Conservation (phyloP, 257 asterid species). For the Solanum sitiens region DNA sequence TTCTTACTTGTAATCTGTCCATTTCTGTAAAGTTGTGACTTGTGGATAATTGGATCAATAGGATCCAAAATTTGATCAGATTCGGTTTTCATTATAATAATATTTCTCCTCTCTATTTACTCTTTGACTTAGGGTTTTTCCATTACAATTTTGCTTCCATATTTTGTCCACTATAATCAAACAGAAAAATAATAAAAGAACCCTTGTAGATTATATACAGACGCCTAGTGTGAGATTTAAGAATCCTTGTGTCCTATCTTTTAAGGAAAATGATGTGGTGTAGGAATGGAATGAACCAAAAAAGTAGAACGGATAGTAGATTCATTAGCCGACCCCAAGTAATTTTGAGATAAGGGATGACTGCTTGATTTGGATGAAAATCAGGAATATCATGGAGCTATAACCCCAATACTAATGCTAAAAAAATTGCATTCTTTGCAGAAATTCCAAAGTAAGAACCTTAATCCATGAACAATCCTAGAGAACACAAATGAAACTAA, state of each 20-base stretch:
- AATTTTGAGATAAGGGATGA: background rate
- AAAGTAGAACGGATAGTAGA: background rate
- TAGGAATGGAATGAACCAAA: background rate
- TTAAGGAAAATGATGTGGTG: background rate
- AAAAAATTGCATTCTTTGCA: background rate
- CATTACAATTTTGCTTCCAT: background rate
- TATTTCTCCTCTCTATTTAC: background rate
- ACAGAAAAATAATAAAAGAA: background rate
- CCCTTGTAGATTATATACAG: background rate
- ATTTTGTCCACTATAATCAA: background rate
- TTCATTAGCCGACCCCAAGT: background rate
- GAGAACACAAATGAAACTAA: background rate
- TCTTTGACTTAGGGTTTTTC: background rate
- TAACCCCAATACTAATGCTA: no score
- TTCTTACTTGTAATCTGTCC: background rate
- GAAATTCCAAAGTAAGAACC: background rate
- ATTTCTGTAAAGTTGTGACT: no score
- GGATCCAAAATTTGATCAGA: background rate
- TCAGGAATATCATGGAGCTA: background rate
- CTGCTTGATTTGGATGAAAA: background rate
- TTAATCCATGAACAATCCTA: background rate
- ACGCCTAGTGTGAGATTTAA: background rate
- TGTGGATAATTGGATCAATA: background rate
- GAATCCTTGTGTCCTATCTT: background rate
- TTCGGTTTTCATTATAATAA: background rate